Evolutionary conservation across 2,329 filamentous ascomycete species (phyloP), one percentile per base, ranked within the genome.

Genomic region (Drechslerella coelobrocha): DNA sequence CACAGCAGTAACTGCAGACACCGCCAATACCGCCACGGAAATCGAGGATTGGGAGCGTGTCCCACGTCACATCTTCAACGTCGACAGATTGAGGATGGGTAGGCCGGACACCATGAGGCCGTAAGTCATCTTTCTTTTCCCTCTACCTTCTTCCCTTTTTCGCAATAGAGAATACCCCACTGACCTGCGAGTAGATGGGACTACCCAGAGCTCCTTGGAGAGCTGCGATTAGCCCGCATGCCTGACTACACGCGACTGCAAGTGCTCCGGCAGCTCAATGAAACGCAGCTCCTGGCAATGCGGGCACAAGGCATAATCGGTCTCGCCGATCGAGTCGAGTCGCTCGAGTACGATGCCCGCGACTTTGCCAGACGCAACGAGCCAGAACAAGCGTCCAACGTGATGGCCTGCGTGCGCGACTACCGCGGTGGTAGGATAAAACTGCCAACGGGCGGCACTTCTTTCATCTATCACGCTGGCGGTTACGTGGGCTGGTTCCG

Each of bases 261-360:
- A 17, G 34, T 66, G 6, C 27, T 37, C 14, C 14, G n/a, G 6
- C 48, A 51, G 39, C 12, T 56, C 10, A 43, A 68, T 14, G 24
- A 31, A 9, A 31, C 21, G 2, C 63, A 68, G 31, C 17, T 48
- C 14, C 5, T 7, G 12, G 2, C 21, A 5, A 14, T 68, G 31
- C 55, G 55, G 1, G 14, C 1, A 1, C 10, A 26, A 4, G 41
- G 50, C n/a, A 2, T 45, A 2, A 2, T 7, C 2, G 29, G n/a
- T 21, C 21, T 68, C 19, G 55, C 63, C 2, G 63, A 68, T 27
- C 51, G 63, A 45, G 52, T 68, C 12, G 55, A 61, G 41, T 68
- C 56, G 10, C 51, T 68, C 6, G 63, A 68, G 21, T 56, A 60
- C 41, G 62, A 68, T 51, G 43, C 45, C 27, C 26, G 39, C 12